Base-by-base conservation (phyloP, 1,284 basidiomycete species). In the Nidula niveotomentosa region DNA sequence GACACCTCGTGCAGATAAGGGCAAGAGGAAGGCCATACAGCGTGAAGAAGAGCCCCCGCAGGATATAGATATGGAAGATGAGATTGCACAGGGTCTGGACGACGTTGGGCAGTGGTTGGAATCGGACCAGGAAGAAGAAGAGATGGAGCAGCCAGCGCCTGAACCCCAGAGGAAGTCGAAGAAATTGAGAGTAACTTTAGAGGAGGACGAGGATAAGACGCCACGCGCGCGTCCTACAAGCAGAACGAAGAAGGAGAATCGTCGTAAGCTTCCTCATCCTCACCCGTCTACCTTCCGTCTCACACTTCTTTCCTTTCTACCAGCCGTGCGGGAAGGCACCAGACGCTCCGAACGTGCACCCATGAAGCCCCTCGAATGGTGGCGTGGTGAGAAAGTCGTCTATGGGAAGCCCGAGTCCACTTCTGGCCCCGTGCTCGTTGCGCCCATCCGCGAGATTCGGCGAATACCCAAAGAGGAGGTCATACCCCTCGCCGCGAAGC, bases 301-400 rank as follows among this genome's bases (percentile, higher is more conserved):
- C 49, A 52, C 46, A 51, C 30, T 17, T 48, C 1, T 47, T 12
- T 52, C 30, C 50, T 65, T 66, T 60, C 12, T 48, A 50, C 17
- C 6, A 46, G 45, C 45, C n/a, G 13, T n/a, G 6, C 74, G 78
- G 7, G 76, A 86, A 15, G 91, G 91, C 35, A 76, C 91, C 2
- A 87, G 95, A 7, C 85, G 92, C 48, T 88, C 91, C 35, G 78
- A 77, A 49, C 86, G 96, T 17, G 77, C 82, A 53, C 85, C 88
- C 12, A 88, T 86, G 63, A 75, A 76, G 48, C 97, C 96, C 1
- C 77, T 99, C 33, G 90, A 94, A 43, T 97, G 81, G 75, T 99
- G 97, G 97, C 84, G 93, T n/a, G 86, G 87, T 60, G 96, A 99
- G 70, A 89, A 87, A 58, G 83, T 94, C 30, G 86, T 95, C 6